Evolutionary conservation across 495 filamentous ascomycete species (phyloP).

Genomic region (Podospora pseudocomata): DNA sequence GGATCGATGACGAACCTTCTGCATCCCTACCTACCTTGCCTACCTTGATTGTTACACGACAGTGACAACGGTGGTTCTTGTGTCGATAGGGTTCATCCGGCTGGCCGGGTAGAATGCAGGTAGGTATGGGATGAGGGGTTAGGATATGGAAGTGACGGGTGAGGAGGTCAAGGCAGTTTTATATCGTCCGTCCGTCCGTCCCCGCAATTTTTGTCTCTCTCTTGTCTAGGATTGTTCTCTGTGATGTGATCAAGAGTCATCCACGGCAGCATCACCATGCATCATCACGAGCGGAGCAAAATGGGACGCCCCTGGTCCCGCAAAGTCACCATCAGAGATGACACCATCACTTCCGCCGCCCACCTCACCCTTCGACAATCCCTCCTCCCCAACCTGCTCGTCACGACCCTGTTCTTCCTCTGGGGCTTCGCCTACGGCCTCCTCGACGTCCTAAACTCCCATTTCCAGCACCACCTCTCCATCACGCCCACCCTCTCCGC

Average conservation of each 20-base stretch:
- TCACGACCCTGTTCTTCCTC: constrained; percentile 66
- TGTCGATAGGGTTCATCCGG: not conserved
- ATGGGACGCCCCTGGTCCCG: constrained; percentile 8
- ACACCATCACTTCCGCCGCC: constrained; percentile 47
- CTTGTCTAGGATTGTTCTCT: too few species aligned
- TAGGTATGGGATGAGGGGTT: not conserved
- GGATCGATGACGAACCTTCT: not conserved
- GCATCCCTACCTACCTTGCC: not conserved
- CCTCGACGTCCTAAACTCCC: constrained; percentile 51
- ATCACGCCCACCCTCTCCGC: constrained; percentile 35
- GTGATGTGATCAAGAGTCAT: too few species aligned
- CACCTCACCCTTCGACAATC: constrained; percentile 53
- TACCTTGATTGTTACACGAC: not conserved
- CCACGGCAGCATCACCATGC: too few species aligned
- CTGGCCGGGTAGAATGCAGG: not conserved
- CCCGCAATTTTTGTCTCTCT: too few species aligned
- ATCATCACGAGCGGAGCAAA: not conserved
- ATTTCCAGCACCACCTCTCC: constrained; percentile 38
- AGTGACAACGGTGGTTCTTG: too few species aligned
- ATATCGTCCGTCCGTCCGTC: too few species aligned
- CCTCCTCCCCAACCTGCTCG: constrained; percentile 48
- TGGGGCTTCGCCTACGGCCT: constrained; percentile 84
- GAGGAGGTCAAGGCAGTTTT: not conserved
- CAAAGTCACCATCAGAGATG: constrained; percentile 34
- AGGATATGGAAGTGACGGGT: not conserved